Evolutionary conservation across 2,329 filamentous ascomycete genomes (phyloP).

Genomic region (Grosmannia serpens): DNA sequence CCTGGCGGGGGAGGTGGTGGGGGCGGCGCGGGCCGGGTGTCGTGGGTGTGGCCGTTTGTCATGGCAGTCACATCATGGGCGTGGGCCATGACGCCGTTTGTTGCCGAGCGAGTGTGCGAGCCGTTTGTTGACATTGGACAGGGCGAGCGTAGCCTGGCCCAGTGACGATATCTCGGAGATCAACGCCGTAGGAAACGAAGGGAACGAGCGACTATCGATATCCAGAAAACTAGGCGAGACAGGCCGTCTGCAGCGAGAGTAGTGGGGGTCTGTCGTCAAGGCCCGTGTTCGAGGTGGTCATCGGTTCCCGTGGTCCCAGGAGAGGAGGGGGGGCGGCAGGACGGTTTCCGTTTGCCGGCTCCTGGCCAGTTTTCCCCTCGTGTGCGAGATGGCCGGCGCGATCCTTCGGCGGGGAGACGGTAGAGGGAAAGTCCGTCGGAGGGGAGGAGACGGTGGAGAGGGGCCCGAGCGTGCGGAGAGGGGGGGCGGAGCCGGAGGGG

Average conservation of each 20-base stretch:
- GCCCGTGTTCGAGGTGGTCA: background rate
- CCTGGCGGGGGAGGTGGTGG: conserved; percentile 26
- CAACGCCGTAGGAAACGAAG: no score
- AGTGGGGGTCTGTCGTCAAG: background rate
- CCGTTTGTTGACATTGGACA: conserved; percentile 24
- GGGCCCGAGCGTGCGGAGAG: background rate
- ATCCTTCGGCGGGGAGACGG: background rate
- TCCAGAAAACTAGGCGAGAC: background rate
- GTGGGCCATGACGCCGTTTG: conserved; percentile 19
- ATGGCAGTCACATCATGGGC: conserved; percentile 18
- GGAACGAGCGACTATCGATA: background rate
- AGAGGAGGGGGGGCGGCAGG: background rate
- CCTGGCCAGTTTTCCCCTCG: background rate
- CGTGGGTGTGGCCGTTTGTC: conserved; percentile 23
- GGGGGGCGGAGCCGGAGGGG: background rate
- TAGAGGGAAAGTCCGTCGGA: background rate
- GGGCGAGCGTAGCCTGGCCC: background rate
- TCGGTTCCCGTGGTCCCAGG: background rate
- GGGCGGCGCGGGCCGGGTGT: conserved; percentile 29
- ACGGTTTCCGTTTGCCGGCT: background rate
- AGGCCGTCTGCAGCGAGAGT: background rate
- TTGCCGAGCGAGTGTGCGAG: conserved; percentile 20
- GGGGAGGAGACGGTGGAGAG: background rate
- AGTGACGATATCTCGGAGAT: background rate
- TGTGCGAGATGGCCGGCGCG: background rate